A percentile compares a stretch with the other conserved stretches of the same genome.
Evolutionary conservation across 805 yeast genomes (phyloP).

Genomic region (Wickerhamomyces sydowiorum): DNA sequence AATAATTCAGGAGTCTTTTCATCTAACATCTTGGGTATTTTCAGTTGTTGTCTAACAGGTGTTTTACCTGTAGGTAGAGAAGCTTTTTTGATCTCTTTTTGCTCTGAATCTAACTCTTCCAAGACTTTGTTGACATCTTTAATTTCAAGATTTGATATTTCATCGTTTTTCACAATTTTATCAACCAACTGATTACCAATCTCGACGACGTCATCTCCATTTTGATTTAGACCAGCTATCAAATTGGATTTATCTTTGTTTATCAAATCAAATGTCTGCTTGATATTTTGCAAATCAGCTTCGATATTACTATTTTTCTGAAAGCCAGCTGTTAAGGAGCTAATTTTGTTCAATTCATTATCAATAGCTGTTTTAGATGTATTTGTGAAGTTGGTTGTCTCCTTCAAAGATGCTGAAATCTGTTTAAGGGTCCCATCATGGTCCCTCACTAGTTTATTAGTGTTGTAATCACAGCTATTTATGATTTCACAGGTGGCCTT

Average conservation of each 20-base stretch:
- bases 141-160: constrained; percentile 11
- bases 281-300: constrained; percentile 2
- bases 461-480: constrained; percentile 15
- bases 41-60: constrained; percentile 17
- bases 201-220: constrained; percentile 1
- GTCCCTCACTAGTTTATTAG: constrained; percentile 3
- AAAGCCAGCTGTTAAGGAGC: constrained; percentile 3
- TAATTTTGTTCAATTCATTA: constrained; percentile 13
- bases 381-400: constrained; percentile 12
- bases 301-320: constrained; percentile 6
- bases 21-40: constrained; percentile 7
- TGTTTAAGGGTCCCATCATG: constrained; percentile 8
- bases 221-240: background rate
- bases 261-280: constrained; percentile 1
- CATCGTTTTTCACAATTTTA: constrained; percentile 8
- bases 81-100: constrained; percentile 17
- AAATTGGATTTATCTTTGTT: background rate
- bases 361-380: constrained; percentile 10
- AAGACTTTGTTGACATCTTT: constrained; percentile 17
- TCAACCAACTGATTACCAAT: constrained; percentile 1
- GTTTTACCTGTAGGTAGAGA: constrained; percentile 26
- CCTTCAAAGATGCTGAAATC: constrained; percentile 8
- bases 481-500: constrained; percentile 13
- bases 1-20: background rate
- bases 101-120: constrained; percentile 19